Base-by-base conservation (phyloP, 83 land plant species). In the Larix sibirica region DNA sequence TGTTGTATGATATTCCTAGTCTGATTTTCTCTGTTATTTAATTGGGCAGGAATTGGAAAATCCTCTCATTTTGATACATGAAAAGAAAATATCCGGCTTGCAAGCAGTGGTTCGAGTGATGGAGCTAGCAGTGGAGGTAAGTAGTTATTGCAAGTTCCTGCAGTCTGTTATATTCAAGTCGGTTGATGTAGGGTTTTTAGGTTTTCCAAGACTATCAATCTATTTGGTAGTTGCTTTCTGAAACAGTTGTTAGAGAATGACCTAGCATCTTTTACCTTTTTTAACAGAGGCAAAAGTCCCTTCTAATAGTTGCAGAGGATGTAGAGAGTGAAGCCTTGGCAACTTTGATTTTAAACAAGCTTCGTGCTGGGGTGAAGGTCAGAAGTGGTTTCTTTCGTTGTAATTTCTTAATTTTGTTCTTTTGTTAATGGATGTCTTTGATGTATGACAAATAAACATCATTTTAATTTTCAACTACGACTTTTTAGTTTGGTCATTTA, bases 291-390 rank as follows among this genome's bases (percentile, higher is more conserved):
- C 90, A 90, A 85, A 87, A 84, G 64, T 84, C 92, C 62, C 68
- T 90, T 62, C 58, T 90, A 8, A 86, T 90, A 83, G 92, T 90
- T 42, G 90, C 92, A 17, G 92, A 90, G 80, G 92, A 90, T 82
- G 88, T 90, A 16, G 90, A 85, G 58, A 83, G 90, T 85, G 92
- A 90, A 59, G 88, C 88, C 28, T 54, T 90, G 65, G 90, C 88
- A 18, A 86, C 86, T 77, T 80, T 90, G 20, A 86, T 88, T 79
- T 69, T 90, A 23, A 90, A 88, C 70, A 90, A 90, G 80, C 88
- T 90, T 79, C 90, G 92, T 16, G 90, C 84, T 54, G 88, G 88
- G 40, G 63, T 90, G 47, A 88, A 90, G 91, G 92, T 90, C 0
- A 62, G 17, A 38, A 21, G 10, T 62, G 42, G 4, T 61, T 33